phyloP scores from a whole-genome alignment of 345 rosid species.

The Carallia brachiata region DNA sequence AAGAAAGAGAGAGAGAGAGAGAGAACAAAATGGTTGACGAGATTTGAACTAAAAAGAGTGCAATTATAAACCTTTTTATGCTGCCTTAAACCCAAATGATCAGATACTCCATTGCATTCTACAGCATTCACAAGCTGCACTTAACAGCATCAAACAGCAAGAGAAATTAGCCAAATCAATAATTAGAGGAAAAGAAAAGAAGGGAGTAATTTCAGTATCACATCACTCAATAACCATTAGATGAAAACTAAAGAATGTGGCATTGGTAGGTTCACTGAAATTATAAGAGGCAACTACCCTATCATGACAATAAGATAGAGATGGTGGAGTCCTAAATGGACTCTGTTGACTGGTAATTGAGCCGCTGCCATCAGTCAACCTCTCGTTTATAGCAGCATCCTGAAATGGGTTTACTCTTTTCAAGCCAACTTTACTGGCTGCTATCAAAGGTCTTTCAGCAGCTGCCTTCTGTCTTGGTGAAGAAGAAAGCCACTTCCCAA shows the following conservation, averaged over 20 bases:
- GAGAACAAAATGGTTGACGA: too few species aligned
- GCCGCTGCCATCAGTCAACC: slow-evolving; percentile 12
- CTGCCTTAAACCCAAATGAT: slow-evolving; percentile 44
- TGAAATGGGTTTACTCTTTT: slow-evolving; percentile 43
- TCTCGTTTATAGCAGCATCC: slow-evolving; percentile 30
- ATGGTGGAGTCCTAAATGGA: slow-evolving; percentile 94
- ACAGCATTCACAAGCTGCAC: slow-evolving; percentile 42
- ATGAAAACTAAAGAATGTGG: background rate
- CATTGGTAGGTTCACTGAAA: background rate
- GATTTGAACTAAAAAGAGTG: too few species aligned
- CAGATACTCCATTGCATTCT: slow-evolving; percentile 43
- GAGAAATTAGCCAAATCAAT: background rate
- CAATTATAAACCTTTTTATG: slow-evolving; percentile 66
- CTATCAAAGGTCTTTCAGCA: slow-evolving; percentile 32
- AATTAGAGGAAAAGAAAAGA: background rate
- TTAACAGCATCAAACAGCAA: slow-evolving; percentile 13
- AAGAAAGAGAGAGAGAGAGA: too few species aligned
- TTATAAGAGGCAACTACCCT: slow-evolving; percentile 45
- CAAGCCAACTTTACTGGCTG: slow-evolving; percentile 38
- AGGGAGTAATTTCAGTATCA: background rate
- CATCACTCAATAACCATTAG: slow-evolving; percentile 5
- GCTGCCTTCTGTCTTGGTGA: slow-evolving; percentile 29
- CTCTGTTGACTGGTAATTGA: slow-evolving; percentile 47
- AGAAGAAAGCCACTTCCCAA: slow-evolving; percentile 51
- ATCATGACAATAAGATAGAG: slow-evolving; percentile 54